phyloP scores from a whole-genome alignment of 176 grass and related monocot genomes.

The Avena sativa region DNA sequence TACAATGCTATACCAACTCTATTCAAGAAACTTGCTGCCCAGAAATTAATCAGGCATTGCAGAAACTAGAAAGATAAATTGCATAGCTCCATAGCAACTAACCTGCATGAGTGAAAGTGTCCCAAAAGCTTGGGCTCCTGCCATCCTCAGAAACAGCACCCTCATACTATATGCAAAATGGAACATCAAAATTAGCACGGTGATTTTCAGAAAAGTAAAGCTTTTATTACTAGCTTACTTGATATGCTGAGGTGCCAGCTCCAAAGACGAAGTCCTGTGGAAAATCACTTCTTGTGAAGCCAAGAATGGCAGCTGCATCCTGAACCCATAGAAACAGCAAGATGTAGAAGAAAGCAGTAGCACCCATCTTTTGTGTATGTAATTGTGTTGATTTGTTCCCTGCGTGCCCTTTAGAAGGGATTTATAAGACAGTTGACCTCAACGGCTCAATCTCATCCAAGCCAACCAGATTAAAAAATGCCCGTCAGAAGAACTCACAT shows the following conservation, averaged over 20 bases:
- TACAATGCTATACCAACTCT: neutral
- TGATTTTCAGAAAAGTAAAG: neutral
- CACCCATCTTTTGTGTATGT: neutral
- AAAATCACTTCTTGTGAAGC: slow-evolving; percentile 35
- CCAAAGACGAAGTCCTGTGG: slow-evolving; percentile 46
- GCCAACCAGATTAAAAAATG: too few species aligned
- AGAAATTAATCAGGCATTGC: neutral
- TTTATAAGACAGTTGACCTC: too few species aligned
- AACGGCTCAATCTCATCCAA: too few species aligned
- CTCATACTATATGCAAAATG: slow-evolving; percentile 25
- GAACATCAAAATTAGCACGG: neutral
- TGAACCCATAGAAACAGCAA: neutral
- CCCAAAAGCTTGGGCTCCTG: slow-evolving; percentile 37
- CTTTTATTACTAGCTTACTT: neutral
- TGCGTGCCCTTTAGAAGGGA: too few species aligned
- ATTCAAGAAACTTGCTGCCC: neutral
- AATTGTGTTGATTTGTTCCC: too few species aligned
- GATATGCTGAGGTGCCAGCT: slow-evolving; percentile 40
- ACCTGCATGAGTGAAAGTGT: slow-evolving; percentile 34
- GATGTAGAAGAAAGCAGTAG: neutral
- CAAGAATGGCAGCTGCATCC: slow-evolving; percentile 1
- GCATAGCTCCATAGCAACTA: neutral
- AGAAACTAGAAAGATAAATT: neutral
- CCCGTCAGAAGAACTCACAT: neutral
- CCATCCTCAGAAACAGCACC: slow-evolving; percentile 38